Conservation (phyloP, 192 early-diverging fungal genomes). For the Piromyces sp. region DNA sequence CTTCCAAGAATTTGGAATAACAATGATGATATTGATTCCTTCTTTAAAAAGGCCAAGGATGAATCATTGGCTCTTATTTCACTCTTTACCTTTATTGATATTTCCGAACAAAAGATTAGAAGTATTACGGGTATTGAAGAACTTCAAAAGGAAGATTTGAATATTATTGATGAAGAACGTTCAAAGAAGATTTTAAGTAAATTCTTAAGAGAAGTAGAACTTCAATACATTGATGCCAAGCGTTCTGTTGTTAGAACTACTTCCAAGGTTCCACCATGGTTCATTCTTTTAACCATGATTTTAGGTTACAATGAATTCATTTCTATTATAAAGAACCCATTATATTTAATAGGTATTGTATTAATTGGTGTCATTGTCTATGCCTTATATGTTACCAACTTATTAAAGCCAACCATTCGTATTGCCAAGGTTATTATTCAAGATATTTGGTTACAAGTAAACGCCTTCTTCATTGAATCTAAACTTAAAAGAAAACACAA, state of each 20-base stretch:
- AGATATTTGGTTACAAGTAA: not conserved
- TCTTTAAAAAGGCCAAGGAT: slow-evolving; percentile 57
- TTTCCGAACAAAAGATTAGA: slow-evolving; percentile 15
- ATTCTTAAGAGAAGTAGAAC: slow-evolving; percentile 80
- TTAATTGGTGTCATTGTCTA: slow-evolving; percentile 37
- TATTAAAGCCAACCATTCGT: not conserved
- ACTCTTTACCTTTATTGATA: slow-evolving; percentile 57
- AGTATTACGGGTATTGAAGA: slow-evolving; percentile 17
- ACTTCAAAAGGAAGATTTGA: not conserved
- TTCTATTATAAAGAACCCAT: slow-evolving; percentile 62
- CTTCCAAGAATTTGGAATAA: slow-evolving; percentile 89
- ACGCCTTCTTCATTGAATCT: not conserved
- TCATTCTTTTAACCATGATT: slow-evolving; percentile 53
- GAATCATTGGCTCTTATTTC: slow-evolving; percentile 44
- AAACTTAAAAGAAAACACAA: not conserved
- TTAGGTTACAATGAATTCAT: slow-evolving; percentile 95
- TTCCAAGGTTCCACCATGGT: slow-evolving; percentile 72
- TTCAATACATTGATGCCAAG: slow-evolving; percentile 88
- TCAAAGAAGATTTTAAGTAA: slow-evolving; percentile 37
- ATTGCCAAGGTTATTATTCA: not conserved
- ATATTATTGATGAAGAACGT: slow-evolving; percentile 5
- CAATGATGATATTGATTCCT: slow-evolving; percentile 81
- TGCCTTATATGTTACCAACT: slow-evolving; percentile 25
- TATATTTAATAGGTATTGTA: slow-evolving; percentile 52
- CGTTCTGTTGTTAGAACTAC: slow-evolving; percentile 76